These are phyloP conservation scores for Striga asiatica DNA, from an alignment of 257 asterid genomes.

Conservation along the genomic window DNA sequence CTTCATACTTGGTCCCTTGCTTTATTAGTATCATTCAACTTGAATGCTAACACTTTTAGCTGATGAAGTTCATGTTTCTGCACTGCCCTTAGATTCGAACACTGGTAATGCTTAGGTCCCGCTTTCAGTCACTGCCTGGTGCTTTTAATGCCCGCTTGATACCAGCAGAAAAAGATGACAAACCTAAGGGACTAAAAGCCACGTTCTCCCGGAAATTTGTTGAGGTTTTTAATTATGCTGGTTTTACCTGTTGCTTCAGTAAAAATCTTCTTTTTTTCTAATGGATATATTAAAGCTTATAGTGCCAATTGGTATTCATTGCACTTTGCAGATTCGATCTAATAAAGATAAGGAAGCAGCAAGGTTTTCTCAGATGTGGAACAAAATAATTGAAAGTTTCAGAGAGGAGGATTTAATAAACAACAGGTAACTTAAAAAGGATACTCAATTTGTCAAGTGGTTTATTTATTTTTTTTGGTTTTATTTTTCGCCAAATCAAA, in stretches of 20 bases:
- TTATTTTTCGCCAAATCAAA: constrained; percentile 1
- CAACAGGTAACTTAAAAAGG: constrained; percentile 37
- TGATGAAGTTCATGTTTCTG: constrained; percentile 16
- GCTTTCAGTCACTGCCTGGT: constrained; percentile 80
- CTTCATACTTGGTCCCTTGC: too few species aligned
- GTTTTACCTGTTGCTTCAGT: neutral
- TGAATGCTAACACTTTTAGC: too few species aligned
- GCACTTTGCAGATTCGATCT: constrained; percentile 52
- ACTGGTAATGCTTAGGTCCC: constrained; percentile 87
- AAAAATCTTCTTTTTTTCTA: neutral
- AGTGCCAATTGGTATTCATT: constrained; percentile 14
- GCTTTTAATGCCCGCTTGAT: constrained; percentile 79
- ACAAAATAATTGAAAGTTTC: constrained; percentile 88
- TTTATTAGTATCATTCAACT: too few species aligned
- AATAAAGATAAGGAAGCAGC: constrained; percentile 76
- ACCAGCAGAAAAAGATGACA: constrained; percentile 58
- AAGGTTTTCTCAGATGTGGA: constrained; percentile 94
- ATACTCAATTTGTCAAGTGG: neutral
- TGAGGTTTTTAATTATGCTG: constrained; percentile 38
- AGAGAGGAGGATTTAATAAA: constrained; percentile 95
- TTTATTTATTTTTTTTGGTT: neutral
- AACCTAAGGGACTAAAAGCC: constrained; percentile 69
- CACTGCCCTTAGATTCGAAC: constrained; percentile 69
- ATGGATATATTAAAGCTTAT: constrained; percentile 6
- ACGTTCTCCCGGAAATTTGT: constrained; percentile 63